phyloP scores from a whole-genome alignment of 23 red algal species.

The Chondrus crispus region DNA sequence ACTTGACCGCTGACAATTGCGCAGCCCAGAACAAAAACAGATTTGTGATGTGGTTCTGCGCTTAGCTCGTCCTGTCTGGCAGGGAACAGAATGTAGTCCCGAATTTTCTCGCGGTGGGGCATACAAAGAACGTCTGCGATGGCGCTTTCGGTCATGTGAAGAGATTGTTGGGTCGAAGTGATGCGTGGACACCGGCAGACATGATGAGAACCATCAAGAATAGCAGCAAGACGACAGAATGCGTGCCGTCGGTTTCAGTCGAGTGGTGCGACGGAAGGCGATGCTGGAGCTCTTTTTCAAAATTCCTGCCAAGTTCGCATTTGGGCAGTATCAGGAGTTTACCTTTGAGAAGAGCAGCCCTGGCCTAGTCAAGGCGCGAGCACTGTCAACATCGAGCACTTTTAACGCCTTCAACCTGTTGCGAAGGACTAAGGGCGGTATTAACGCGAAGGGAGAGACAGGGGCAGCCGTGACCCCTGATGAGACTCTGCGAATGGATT shows the following conservation, averaged over 20 bases:
- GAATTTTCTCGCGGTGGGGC: background rate
- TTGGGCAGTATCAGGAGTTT: too few species aligned
- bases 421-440: too few species aligned
- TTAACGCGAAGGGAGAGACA: too few species aligned
- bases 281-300: background rate
- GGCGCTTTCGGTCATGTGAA: background rate
- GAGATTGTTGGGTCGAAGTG: background rate
- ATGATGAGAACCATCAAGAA: background rate
- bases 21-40: background rate
- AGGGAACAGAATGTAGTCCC: background rate
- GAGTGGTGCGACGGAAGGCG: background rate
- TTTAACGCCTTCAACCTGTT: too few species aligned
- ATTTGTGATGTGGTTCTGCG: background rate
- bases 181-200: background rate
- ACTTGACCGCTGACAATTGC: background rate
- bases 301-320: too few species aligned
- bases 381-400: too few species aligned
- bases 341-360: too few species aligned
- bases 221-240: background rate
- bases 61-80: background rate
- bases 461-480: too few species aligned
- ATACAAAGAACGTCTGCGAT: background rate
- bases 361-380: too few species aligned
- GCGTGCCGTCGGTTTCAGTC: background rate
- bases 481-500: too few species aligned